phyloP scores from a whole-genome alignment of 345 rosid species.

The Iberis pinnata region DNA sequence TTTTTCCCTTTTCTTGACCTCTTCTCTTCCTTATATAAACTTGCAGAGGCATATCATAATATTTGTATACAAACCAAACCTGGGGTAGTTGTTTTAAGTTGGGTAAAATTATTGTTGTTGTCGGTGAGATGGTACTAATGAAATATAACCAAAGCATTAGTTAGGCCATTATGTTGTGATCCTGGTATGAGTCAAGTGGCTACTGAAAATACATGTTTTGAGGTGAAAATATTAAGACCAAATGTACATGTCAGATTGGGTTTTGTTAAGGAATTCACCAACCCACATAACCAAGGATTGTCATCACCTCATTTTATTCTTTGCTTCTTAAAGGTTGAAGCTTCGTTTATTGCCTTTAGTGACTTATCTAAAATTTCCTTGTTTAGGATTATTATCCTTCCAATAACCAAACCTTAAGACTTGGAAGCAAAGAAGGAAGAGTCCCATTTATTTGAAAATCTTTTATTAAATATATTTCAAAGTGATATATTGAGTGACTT shows the following conservation, averaged over 20 bases:
- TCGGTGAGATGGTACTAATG: too few relatives aligned
- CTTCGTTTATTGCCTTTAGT: conserved; percentile 6
- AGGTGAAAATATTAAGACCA: conserved; percentile 9
- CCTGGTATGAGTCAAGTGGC: conserved; percentile 12
- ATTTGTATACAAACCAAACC: too few relatives aligned
- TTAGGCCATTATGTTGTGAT: neutral
- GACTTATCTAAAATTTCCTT: neutral
- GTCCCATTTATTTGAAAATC: conserved; percentile 6
- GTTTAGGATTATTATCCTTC: too few relatives aligned
- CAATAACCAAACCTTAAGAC: conserved; percentile 24
- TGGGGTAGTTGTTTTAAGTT: too few relatives aligned
- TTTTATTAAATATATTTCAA: neutral
- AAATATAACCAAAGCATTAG: too few relatives aligned
- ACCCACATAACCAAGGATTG: conserved; percentile 26
- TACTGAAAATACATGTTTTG: conserved; percentile 12
- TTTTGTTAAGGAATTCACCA: conserved; percentile 25
- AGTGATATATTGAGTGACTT: conserved; percentile 46
- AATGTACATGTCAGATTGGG: conserved; percentile 28
- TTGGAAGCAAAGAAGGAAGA: conserved; percentile 34
- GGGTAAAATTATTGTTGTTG: too few relatives aligned
- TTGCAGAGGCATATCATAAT: too few relatives aligned
- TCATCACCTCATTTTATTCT: conserved; percentile 29
- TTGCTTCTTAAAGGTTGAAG: conserved; percentile 13
- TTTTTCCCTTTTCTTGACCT: too few relatives aligned
- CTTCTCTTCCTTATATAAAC: too few relatives aligned